Conservation (phyloP, 2,329 filamentous ascomycete species). For the Graphilbum fragrans region DNA sequence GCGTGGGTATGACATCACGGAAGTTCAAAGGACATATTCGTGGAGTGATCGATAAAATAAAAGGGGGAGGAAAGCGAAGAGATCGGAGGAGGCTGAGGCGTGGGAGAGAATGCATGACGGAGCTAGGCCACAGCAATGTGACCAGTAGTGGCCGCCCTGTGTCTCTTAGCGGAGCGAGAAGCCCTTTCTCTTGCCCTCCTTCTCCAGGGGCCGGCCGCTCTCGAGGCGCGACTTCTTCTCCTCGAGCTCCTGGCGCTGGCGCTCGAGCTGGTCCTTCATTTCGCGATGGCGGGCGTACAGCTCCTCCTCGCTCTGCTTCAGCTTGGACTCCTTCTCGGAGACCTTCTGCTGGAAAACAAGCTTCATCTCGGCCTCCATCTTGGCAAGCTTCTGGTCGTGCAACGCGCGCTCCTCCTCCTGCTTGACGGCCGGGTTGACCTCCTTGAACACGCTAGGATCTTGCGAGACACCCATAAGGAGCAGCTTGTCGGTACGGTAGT, state of each 20-base stretch:
- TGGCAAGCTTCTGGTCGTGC: conserved; percentile 98
- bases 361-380: conserved; percentile 99
- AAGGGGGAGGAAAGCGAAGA: conserved; percentile 13
- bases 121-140: neutral
- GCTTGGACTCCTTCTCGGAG: conserved; percentile 96
- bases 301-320: conserved; percentile 99
- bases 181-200: conserved; percentile 97
- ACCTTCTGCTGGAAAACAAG: conserved; percentile 99
- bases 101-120: conserved; percentile 8
- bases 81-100: neutral
- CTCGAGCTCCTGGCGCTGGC: conserved; percentile 87
- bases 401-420: conserved; percentile 97
- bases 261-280: conserved; percentile 99
- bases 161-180: conserved; percentile 83
- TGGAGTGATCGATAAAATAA: conserved; percentile 15
- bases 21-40: conserved; percentile 43
- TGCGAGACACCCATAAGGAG: conserved; percentile 97
- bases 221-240: conserved; percentile 97
- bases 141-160: neutral
- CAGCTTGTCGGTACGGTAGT: conserved; percentile 99
- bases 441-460: conserved; percentile 99
- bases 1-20: conserved; percentile 32
- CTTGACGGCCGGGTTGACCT: conserved; percentile 99
- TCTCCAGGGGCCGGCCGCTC: conserved; percentile 88
- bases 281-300: conserved; percentile 94